Conservation (phyloP, 768 basidiomycete species). For the Psilocybe subaeruginosa region DNA sequence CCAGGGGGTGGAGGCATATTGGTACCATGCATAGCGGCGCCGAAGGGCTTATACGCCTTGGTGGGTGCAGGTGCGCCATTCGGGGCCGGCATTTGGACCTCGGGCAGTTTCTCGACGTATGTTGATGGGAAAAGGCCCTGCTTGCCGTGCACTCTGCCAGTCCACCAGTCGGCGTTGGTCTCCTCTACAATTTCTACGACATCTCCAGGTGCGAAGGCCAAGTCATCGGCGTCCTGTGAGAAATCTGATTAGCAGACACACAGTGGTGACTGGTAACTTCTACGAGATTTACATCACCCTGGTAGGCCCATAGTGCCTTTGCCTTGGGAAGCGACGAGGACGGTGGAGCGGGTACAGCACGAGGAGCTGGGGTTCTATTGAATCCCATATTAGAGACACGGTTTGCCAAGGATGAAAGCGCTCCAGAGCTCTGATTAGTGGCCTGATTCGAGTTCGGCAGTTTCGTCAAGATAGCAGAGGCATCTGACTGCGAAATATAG, state of each 20-base stretch:
- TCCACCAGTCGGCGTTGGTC: conserved; percentile 90
- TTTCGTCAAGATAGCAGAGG: conserved; percentile 49
- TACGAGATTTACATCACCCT: conserved; percentile 53
- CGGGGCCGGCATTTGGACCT: conserved; percentile 22
- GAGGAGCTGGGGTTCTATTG: conserved; percentile 10
- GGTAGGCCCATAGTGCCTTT: conserved; percentile 69
- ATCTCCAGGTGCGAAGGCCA: conserved; percentile 78
- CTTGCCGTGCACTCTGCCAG: conserved; percentile 61
- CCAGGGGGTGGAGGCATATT: conserved; percentile 40
- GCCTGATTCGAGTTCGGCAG: conserved; percentile 37
- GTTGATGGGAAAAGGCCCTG: conserved; percentile 81
- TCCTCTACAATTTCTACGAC: conserved; percentile 78
- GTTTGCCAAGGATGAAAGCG: conserved; percentile 20
- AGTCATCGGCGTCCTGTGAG: conserved; percentile 75
- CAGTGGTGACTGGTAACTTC: conserved; percentile 18
- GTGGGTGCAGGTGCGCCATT: conserved; percentile 23
- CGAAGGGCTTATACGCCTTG: conserved; percentile 45
- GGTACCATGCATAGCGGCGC: conserved; percentile 44
- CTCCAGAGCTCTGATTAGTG: conserved; percentile 15
- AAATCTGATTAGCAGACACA: conserved; percentile 3
- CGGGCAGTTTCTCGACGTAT: conserved; percentile 63
- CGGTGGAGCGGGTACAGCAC: conserved; percentile 16
- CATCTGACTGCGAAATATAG: conserved; percentile 53
- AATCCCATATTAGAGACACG: conserved; percentile 21
- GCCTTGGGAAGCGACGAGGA: conserved; percentile 36